Conservation (phyloP, 352 stramenopile genomes). For the Globisporangium recalcitrans region DNA sequence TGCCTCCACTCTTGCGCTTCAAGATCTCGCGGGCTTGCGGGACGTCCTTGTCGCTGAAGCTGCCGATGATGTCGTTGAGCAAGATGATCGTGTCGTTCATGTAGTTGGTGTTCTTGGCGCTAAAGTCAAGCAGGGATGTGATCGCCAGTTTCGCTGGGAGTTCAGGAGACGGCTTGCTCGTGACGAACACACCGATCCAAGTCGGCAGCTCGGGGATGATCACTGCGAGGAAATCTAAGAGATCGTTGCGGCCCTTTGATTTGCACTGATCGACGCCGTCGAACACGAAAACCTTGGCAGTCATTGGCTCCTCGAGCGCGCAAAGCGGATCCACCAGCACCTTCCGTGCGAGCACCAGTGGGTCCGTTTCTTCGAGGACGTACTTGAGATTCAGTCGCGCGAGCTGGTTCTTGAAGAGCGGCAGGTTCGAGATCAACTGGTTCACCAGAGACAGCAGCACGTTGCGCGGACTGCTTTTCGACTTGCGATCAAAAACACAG, state of each 20-base stretch:
- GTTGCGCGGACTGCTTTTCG: slow-evolving; percentile 62
- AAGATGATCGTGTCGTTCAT: slow-evolving; percentile 48
- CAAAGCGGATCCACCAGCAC: slow-evolving; percentile 71
- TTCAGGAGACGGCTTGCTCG: slow-evolving; percentile 61
- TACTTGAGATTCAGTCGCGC: slow-evolving; percentile 79
- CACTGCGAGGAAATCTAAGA: slow-evolving; percentile 62
- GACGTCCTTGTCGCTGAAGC: slow-evolving; percentile 42
- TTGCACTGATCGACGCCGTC: slow-evolving; percentile 75
- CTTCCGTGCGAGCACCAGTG: slow-evolving; percentile 60
- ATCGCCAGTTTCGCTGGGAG: slow-evolving; percentile 54
- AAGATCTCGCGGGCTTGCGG: slow-evolving; percentile 46
- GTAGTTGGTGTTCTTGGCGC: slow-evolving; percentile 50
- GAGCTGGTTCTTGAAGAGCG: slow-evolving; percentile 76
- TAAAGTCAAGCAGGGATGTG: slow-evolving; percentile 73
- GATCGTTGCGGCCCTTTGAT: slow-evolving; percentile 42
- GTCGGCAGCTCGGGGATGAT: slow-evolving; percentile 54
- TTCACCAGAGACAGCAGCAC: slow-evolving; percentile 79
- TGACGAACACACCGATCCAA: slow-evolving; percentile 70
- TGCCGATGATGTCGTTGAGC: slow-evolving; percentile 49
- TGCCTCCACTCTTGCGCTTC: slow-evolving; percentile 63
- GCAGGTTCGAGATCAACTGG: slow-evolving; percentile 62
- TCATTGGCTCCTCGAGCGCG: slow-evolving; percentile 56
- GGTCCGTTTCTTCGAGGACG: slow-evolving; percentile 71
- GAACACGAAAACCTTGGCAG: slow-evolving; percentile 58
- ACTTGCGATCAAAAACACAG: slow-evolving; percentile 74